These are phyloP conservation scores for Mucor velutinosus DNA, from an alignment of 371 early-diverging fungal genomes.

Conservation along the genomic window DNA sequence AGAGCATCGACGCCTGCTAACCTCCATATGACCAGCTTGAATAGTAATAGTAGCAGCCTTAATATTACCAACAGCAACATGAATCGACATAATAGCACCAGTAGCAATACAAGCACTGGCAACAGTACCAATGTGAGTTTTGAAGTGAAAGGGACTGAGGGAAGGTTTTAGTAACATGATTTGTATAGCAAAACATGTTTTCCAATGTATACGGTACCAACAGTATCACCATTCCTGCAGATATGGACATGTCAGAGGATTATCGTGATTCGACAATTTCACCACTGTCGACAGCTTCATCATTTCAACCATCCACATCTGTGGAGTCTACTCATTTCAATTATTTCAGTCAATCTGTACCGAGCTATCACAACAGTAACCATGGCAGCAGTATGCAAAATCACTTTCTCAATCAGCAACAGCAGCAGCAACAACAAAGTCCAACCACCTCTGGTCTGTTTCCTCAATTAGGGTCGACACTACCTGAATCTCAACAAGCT, in stretches of 20 bases:
- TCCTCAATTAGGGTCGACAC: slow-evolving; percentile 25
- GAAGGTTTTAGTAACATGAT: background rate
- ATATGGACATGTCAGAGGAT: slow-evolving; percentile 36
- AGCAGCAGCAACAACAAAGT: slow-evolving; percentile 8
- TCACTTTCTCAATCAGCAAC: background rate
- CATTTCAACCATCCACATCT: slow-evolving; percentile 27
- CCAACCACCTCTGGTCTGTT: slow-evolving; percentile 21
- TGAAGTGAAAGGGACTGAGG: background rate
- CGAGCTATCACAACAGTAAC: slow-evolving; percentile 17
- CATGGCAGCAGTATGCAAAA: background rate
- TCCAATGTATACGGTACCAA: slow-evolving; percentile 25
- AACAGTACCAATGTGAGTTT: background rate
- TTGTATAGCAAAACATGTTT: slow-evolving; percentile 6
- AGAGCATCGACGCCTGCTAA: slow-evolving; percentile 26
- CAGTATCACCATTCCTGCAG: slow-evolving; percentile 43
- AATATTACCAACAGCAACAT: background rate
- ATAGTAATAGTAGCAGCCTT: background rate
- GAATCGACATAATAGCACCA: background rate
- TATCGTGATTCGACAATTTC: slow-evolving; percentile 20
- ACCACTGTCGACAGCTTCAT: slow-evolving; percentile 20
- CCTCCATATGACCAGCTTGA: slow-evolving; percentile 3
- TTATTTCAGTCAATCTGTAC: slow-evolving; percentile 32
- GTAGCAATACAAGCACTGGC: background rate
- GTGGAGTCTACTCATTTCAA: slow-evolving; percentile 14
- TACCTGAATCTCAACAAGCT: slow-evolving; percentile 19